Evolutionary conservation across 805 yeast species (phyloP).

Genomic region (Priceomyces melissophilus): DNA sequence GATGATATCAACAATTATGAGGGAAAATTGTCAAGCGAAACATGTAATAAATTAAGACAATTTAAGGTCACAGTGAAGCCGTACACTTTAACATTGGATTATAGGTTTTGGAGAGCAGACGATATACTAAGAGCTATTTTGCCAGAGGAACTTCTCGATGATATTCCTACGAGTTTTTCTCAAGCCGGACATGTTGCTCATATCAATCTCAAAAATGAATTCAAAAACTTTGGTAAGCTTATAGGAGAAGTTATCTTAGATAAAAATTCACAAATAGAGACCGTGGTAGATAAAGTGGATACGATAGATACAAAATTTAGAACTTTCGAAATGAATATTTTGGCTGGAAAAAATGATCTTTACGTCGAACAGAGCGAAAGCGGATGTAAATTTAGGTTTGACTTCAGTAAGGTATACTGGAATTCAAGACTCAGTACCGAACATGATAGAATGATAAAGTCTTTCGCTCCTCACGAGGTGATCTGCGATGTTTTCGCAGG

Average conservation of each 20-base stretch:
- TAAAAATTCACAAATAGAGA: slow-evolving; percentile 74
- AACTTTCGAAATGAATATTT: slow-evolving; percentile 88
- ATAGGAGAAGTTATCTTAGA: slow-evolving; percentile 91
- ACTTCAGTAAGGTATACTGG: slow-evolving; percentile 95
- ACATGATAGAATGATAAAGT: slow-evolving; percentile 73
- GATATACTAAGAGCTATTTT: slow-evolving; percentile 75
- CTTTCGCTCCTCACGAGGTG: slow-evolving; percentile 63
- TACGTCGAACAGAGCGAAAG: slow-evolving; percentile 84
- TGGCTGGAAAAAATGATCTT: slow-evolving; percentile 80
- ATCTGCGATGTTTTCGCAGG: slow-evolving; percentile 98
- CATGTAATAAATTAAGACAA: slow-evolving; percentile 45
- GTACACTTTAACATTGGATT: slow-evolving; percentile 56
- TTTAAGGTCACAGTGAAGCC: slow-evolving; percentile 47
- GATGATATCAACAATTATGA: slow-evolving; percentile 34
- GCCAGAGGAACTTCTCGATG: slow-evolving; percentile 67
- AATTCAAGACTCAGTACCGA: slow-evolving; percentile 92
- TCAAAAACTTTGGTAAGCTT: slow-evolving; percentile 71
- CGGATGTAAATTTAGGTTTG: slow-evolving; percentile 80
- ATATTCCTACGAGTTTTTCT: slow-evolving; percentile 87
- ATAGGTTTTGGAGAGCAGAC: slow-evolving; percentile 85
- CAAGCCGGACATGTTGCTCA: slow-evolving; percentile 96
- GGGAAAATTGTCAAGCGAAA: slow-evolving; percentile 35
- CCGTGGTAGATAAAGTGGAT: slow-evolving; percentile 91
- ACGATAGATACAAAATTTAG: slow-evolving; percentile 84
- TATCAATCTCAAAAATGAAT: slow-evolving; percentile 77